Evolutionary conservation across 2,329 filamentous ascomycete species (phyloP), one percentile per base, ranked within the genome.

Genomic region (Paramyrothecium sp.): DNA sequence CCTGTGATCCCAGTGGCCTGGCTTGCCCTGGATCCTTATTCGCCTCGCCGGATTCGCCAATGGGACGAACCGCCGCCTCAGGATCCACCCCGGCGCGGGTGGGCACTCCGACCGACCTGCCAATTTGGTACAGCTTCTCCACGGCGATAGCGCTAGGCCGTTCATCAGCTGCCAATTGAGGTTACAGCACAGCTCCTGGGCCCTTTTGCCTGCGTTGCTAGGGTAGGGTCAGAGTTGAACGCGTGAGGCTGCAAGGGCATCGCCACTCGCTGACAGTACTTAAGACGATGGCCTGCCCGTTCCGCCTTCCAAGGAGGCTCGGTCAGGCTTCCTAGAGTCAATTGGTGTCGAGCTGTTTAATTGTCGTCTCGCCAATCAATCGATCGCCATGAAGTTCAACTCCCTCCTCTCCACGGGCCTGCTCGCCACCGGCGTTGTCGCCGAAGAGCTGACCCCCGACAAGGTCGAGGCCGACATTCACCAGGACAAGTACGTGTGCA

Each of bases 381-480:
- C 38, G 13, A 12, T 44, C 26, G 51, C 26, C 53, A 67, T 67
- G 64, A 67, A 61, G 58, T 50, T 58, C 46, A 56, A 57, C 16
- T 51, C 50, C 13, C 17, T 63, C 17, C 38, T 60, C 41, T 58
- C 51, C 10, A 54, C 57, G 19, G 53, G 61, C 55, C 51, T 63
- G 13, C 41, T 62, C 22, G 61, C 55, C 41, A 44, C 56, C 12
- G 58, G 46, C 46, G 30, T 58, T 7, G 73, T 72, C n/a, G 70
- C 58, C 22, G 66, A 73, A 56, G 60, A 64, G 7, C 63, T 78
- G 47, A 76, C 72, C 1, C 68, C 72, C 22, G 73, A 78, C 58
- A 73, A 71, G 63, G 62, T 74, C 34, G 76, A 73, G 54, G 71
- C 69, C 17, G 75, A 77, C 56, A 75, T 79, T 60, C 68, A 64